These are phyloP conservation scores for Lomentospora prolificans DNA, from an alignment of 2,329 filamentous ascomycete genomes.

Conservation along the genomic window DNA sequence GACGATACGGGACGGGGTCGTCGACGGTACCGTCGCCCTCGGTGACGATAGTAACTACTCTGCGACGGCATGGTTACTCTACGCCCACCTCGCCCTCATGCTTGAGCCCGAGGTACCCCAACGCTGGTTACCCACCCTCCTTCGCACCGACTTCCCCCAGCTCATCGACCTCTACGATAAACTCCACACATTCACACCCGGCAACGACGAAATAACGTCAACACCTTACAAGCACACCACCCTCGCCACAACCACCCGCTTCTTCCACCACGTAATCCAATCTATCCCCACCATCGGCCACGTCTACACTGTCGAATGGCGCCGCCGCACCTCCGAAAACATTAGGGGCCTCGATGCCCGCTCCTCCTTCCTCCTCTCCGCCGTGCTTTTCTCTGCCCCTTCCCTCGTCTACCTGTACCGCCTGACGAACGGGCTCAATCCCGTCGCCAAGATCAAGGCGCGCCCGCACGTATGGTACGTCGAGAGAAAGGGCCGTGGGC, in stretches of 20 bases:
- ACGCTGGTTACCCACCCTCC: constrained; percentile 27
- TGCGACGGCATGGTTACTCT: constrained; percentile 65
- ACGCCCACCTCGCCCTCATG: constrained; percentile 73
- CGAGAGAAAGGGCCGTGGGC: constrained; percentile 16
- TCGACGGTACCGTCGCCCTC: constrained; percentile 25
- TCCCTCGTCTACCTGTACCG: constrained; percentile 29
- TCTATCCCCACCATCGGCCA: constrained; percentile 21
- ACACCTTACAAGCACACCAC: background rate
- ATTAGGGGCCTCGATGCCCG: constrained; percentile 23
- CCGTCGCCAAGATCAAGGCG: constrained; percentile 28
- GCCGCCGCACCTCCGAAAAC: constrained; percentile 24
- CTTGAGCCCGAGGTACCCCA: constrained; percentile 38
- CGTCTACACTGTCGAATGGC: constrained; percentile 18
- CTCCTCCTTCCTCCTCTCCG: constrained; percentile 21
- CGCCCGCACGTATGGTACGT: constrained; percentile 32
- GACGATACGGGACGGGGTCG: constrained; percentile 25
- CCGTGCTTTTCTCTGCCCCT: constrained; percentile 26
- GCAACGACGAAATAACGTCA: constrained; percentile 20
- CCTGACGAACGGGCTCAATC: constrained; percentile 27
- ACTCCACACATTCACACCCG: constrained; percentile 19
- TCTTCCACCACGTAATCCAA: constrained; percentile 22
- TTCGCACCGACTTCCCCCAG: constrained; percentile 17
- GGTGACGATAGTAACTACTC: constrained; percentile 20
- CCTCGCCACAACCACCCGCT: constrained; percentile 12
- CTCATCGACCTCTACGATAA: constrained; percentile 14